Evolutionary conservation across 805 yeast genomes (phyloP).

Genomic region (Saturnispora quitensis): DNA sequence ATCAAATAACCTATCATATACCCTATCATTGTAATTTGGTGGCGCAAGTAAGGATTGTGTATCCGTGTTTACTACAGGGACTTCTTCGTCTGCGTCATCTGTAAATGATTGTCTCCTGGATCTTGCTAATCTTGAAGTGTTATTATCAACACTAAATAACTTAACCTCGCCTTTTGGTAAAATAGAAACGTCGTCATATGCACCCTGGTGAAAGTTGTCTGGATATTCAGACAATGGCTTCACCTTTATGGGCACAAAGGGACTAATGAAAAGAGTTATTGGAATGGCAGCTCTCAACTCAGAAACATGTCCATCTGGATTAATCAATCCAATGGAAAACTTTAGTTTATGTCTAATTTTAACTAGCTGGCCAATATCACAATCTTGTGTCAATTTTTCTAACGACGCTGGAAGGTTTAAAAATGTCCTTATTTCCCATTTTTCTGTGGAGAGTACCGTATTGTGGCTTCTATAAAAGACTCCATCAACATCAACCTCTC

Average conservation of each 20-base stretch:
- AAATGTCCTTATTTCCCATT: constrained; percentile 63
- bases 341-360: constrained; percentile 86
- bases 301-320: constrained; percentile 89
- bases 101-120: constrained; percentile 2
- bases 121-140: constrained; percentile 6
- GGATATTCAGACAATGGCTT: constrained; percentile 25
- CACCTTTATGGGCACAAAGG: constrained; percentile 68
- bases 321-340: constrained; percentile 66
- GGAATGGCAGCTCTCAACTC: constrained; percentile 90
- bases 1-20: constrained; percentile 64
- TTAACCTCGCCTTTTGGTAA: constrained; percentile 22
- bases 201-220: constrained; percentile 14
- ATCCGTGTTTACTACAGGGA: constrained; percentile 14
- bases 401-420: constrained; percentile 66
- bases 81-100: constrained; percentile 6
- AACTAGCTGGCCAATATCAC: constrained; percentile 56
- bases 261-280: constrained; percentile 42
- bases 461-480: constrained; percentile 27
- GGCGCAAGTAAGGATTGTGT: constrained; percentile 60
- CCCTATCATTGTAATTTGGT: constrained; percentile 73
- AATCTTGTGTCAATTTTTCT: constrained; percentile 77
- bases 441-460: constrained; percentile 36
- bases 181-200: constrained; percentile 22
- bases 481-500: constrained; percentile 30
- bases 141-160: constrained; percentile 20